Percentiles rank a stretch among this genome's conserved stretches.
Evolutionary conservation across 2,329 filamentous ascomycete genomes (phyloP).

Genomic region (Monilinia polystroma): DNA sequence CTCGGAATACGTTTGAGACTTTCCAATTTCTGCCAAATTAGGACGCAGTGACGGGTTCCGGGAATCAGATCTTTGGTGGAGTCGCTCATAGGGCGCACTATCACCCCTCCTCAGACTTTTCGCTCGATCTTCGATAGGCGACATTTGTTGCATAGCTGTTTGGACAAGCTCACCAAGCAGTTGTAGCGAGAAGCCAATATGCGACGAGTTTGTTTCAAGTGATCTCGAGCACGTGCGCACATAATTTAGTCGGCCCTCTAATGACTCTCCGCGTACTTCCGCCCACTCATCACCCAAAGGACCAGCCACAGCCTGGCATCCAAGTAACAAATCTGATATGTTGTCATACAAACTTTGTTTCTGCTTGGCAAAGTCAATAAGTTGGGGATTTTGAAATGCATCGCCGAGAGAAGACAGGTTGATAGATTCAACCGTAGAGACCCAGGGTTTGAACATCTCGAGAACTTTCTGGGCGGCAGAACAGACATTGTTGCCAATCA

Average conservation of each 20-base stretch:
- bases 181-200: conserved; percentile 85
- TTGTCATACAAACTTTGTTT: conserved; percentile 95
- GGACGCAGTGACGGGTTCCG: conserved; percentile 40
- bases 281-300: conserved; percentile 95
- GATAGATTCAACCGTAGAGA: conserved; percentile 86
- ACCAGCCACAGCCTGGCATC: conserved; percentile 87
- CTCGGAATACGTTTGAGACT: conserved; percentile 64
- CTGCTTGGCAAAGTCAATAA: conserved; percentile 82
- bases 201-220: conserved; percentile 80
- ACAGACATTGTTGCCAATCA: conserved; percentile 81
- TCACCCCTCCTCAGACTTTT: conserved; percentile 58
- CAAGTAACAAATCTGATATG: conserved; percentile 81
- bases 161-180: conserved; percentile 80
- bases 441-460: conserved; percentile 87
- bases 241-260: conserved; percentile 81
- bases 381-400: conserved; percentile 77
- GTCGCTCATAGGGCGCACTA: conserved; percentile 54
- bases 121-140: conserved; percentile 41
- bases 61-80: conserved; percentile 59
- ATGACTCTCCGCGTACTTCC: conserved; percentile 81
- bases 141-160: conserved; percentile 49
- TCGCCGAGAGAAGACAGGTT: conserved; percentile 78
- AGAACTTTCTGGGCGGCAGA: conserved; percentile 74
- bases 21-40: conserved; percentile 33
- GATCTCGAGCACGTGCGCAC: conserved; percentile 76